These are phyloP conservation scores for Lodderomyces elongisporus DNA, from an alignment of 1,139 yeast species.

Conservation along the genomic window DNA sequence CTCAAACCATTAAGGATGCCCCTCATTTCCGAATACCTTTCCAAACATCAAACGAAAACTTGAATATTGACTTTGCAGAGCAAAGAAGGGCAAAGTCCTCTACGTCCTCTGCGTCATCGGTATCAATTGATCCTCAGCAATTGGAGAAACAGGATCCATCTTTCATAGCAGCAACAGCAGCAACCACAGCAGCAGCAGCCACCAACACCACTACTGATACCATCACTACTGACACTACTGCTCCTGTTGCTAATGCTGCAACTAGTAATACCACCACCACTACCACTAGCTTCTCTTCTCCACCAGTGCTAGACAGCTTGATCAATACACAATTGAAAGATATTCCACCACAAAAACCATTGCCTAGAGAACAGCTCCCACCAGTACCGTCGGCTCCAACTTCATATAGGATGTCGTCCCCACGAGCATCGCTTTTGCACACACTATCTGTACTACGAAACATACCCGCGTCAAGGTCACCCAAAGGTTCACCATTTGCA, in stretches of 20 bases:
- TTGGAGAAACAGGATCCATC: neutral
- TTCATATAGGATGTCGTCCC: slow-evolving; percentile 34
- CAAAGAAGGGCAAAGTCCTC: slow-evolving; percentile 10
- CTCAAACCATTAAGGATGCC: slow-evolving; percentile 27
- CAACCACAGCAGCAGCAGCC: too few relatives aligned
- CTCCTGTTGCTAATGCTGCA: too few relatives aligned
- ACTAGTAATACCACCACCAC: too few relatives aligned
- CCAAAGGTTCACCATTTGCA: slow-evolving; percentile 40
- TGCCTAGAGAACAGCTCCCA: slow-evolving; percentile 52
- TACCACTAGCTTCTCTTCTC: too few relatives aligned
- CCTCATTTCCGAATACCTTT: slow-evolving; percentile 63
- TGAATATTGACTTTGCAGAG: slow-evolving; percentile 3
- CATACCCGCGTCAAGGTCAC: slow-evolving; percentile 34
- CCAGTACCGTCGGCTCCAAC: slow-evolving; percentile 34
- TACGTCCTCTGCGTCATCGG: slow-evolving; percentile 15
- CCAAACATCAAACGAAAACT: slow-evolving; percentile 33
- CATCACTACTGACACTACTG: neutral
- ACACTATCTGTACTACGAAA: slow-evolving; percentile 40
- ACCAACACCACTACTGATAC: too few relatives aligned
- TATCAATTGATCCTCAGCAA: too few relatives aligned
- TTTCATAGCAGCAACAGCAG: neutral
- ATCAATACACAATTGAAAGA: slow-evolving; percentile 29
- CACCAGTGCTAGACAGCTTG: slow-evolving; percentile 7
- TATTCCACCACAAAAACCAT: slow-evolving; percentile 50
- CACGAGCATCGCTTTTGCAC: slow-evolving; percentile 40